phyloP scores from a whole-genome alignment of 2,329 filamentous ascomycete genomes.

The Chaetomium sp. region DNA sequence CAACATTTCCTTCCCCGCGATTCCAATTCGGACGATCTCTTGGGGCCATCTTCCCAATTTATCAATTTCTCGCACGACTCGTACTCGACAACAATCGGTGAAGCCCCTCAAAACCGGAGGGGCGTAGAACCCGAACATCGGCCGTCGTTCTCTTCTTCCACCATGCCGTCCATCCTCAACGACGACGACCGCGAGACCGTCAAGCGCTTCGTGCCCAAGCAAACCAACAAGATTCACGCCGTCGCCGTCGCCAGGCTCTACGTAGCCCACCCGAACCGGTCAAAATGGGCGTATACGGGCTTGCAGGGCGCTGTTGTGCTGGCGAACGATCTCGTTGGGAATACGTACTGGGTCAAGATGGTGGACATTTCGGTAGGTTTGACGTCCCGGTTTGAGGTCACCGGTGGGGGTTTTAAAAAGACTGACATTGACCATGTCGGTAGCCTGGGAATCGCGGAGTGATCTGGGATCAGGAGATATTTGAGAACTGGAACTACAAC shows the following conservation, averaged over 20 bases:
- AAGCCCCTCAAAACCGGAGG: too few relatives aligned
- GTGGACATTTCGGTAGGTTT: constrained; percentile 84
- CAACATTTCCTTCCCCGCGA: too few relatives aligned
- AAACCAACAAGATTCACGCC: constrained; percentile 94
- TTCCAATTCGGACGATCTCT: too few relatives aligned
- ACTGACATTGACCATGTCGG: constrained; percentile 11
- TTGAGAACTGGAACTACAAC: constrained; percentile 90
- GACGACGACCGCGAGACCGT: constrained; percentile 96
- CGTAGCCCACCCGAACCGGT: constrained; percentile 78
- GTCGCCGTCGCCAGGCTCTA: constrained; percentile 92
- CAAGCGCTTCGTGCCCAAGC: constrained; percentile 87
- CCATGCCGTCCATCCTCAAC: constrained; percentile 63
- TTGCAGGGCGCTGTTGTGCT: constrained; percentile 87
- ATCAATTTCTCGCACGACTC: neutral
- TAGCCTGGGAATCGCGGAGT: constrained; percentile 75
- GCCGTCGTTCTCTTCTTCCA: constrained; percentile 2
- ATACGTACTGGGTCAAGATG: constrained; percentile 96
- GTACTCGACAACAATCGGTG: neutral
- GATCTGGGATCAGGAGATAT: constrained; percentile 97
- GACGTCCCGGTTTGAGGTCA: neutral
- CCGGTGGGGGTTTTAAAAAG: too few relatives aligned
- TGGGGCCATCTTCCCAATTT: too few relatives aligned
- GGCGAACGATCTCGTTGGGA: constrained; percentile 86
- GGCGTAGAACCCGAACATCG: too few relatives aligned
- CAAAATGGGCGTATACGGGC: constrained; percentile 89